These are phyloP conservation scores for Neofusicoccum sp. DNA, from an alignment of 2,329 filamentous ascomycete species.

Conservation along the genomic window DNA sequence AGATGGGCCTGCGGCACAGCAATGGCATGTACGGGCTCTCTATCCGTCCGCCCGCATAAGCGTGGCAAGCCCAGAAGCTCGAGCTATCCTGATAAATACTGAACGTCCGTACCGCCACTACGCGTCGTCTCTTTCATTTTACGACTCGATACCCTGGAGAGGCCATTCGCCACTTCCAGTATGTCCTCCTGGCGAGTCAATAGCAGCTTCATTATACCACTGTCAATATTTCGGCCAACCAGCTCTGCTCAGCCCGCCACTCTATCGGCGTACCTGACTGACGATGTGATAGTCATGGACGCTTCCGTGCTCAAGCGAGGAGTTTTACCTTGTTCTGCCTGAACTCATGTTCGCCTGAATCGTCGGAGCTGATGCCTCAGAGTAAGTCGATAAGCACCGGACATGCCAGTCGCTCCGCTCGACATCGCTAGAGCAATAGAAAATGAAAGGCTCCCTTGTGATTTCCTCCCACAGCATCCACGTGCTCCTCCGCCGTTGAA, in stretches of 20 bases:
- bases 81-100: neutral
- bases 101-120: neutral
- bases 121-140: neutral
- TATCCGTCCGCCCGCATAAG: no score
- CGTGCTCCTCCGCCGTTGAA: neutral
- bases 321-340: neutral
- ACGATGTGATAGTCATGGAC: neutral
- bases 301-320: constrained; percentile 2
- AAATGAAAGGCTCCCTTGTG: neutral
- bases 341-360: neutral
- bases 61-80: neutral
- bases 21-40: no score
- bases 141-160: neutral
- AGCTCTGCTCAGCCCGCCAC: neutral
- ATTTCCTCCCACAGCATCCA: neutral
- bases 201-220: neutral
- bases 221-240: neutral
- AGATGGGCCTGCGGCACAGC: neutral
- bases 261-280: neutral
- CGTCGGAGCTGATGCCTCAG: neutral
- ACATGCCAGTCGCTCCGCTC: neutral
- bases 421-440: neutral
- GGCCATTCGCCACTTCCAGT: neutral
- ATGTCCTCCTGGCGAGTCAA: neutral
- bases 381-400: neutral